Evolutionary conservation across 139 green algal species (phyloP), one percentile per base, ranked within the genome.

Genomic region (Picochlorum sp.): DNA sequence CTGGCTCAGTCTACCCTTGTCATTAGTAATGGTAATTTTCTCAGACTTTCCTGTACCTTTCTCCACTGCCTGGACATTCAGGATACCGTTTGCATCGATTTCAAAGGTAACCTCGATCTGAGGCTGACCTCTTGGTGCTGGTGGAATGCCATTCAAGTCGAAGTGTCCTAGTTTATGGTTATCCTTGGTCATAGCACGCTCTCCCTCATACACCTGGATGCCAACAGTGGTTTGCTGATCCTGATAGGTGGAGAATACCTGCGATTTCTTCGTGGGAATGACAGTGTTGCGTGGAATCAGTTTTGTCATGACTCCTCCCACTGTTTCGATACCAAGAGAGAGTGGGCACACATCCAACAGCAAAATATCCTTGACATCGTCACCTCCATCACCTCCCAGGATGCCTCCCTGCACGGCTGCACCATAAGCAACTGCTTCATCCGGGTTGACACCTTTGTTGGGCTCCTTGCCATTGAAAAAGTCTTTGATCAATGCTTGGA

Each of bases 181-280:
- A 81, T 96, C 89, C 80, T 90, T 91, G 53, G 85, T 94, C 84
- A 94, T 91, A 55, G 83, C 74, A 35, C 89, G 83, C 81, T 96
- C 89, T 32, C 89, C 87, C 77, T 91, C 81, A 62, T 77, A 90
- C 32, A 93, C 85, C 77, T 89, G 68, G 63, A 95, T 95, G 29
- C 77, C 83, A 53, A 94, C 87, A 14, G 81, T 91, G 36, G 74
- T 81, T 76, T 99, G 93, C 55, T 97, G 74, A 74, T 99, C 93
- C 75, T 95, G 81, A 82, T 96, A 97, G 12, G 93, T 99, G 65
- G 91, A 94, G 85, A 99, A 98, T 26, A 81, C 85, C 85, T 98
- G 90, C 26, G 67, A 84, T 82, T 99, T 99, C 83, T 98, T 97
- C 64, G 93, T 98, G 56, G 93, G 93, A 37, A 94, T 86, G 22